Conservation (phyloP, 1,284 basidiomycete species). For the Naganishia albida region DNA sequence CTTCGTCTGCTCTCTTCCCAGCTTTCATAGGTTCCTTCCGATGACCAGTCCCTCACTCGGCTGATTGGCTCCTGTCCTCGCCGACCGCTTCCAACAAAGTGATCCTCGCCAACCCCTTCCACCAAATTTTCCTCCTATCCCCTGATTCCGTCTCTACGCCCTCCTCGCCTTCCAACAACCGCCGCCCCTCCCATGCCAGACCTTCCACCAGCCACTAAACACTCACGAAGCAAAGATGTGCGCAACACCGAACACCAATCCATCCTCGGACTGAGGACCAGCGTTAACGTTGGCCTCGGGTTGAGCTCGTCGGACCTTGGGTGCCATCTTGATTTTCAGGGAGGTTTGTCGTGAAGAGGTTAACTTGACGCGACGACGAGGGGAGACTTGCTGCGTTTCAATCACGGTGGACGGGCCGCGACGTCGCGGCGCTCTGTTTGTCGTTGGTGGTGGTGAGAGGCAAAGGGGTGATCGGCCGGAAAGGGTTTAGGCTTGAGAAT, state of each 20-base stretch:
- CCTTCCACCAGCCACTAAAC: neutral
- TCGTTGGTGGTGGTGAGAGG: neutral
- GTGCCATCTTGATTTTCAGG: constrained; percentile 39
- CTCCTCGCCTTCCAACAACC: neutral
- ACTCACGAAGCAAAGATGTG: constrained; percentile 86
- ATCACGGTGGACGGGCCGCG: neutral
- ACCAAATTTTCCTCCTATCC: neutral
- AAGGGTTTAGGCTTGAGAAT: no score
- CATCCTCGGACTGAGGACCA: constrained; percentile 90
- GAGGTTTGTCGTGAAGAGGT: neutral
- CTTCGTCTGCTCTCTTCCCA: neutral
- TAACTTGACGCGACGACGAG: constrained; percentile 17
- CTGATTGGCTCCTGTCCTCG: no score
- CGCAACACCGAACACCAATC: constrained; percentile 92
- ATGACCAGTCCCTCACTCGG: no score
- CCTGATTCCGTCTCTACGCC: neutral
- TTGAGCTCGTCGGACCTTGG: constrained; percentile 62
- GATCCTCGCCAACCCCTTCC: no score
- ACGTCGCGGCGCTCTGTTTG: neutral
- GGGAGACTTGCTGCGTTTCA: constrained; percentile 15
- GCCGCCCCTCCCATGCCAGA: neutral
- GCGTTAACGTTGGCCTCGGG: constrained; percentile 85
- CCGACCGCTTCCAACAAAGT: no score
- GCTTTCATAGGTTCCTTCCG: neutral
- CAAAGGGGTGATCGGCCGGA: no score